Base-by-base conservation (phyloP, 805 yeast species). In the Hanseniaspora guilliermondii region DNA sequence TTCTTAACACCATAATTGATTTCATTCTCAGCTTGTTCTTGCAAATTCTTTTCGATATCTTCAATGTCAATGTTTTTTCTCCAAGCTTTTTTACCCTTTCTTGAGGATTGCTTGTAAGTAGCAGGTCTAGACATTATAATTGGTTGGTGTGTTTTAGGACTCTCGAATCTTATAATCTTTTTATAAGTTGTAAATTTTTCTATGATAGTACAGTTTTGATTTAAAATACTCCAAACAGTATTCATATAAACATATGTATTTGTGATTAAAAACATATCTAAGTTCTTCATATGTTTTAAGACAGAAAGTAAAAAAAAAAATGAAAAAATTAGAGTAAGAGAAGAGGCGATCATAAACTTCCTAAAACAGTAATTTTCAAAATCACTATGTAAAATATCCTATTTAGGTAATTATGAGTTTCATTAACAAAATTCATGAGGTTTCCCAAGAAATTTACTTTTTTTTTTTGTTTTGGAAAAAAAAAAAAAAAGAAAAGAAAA, bases 21-120 rank as follows among this genome's bases (percentile, higher is more conserved):
- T 55, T 67, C 68, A 56, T 80, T 79, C 50, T 87, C 94, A 56
- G 87, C 74, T 50, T 74, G 74, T 44, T 77, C 80, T 60, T 83
- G 91, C 39, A 91, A 70, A 12, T 83, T 84, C 33, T 70, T 67
- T 63, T 85, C 87, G 48, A 93, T 73, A 59, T 87, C 96, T 24
- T 79, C 80, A 19, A 93, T 71, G 66, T 93, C 95, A 56, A 93
- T 85, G 68, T 93, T 87, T 70, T 91, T 93, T 69, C 97, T 82
- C 98, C 98, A 93, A 5, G 97, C 85, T 65, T 77, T 83, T 75
- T 86, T 91, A 44, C 96, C 95, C 72, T 93, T 93, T 64, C 97
- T 77, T 7, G 96, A 87, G 4, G 84, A 64, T 69, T 89, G 96
- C 44, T 71, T 71, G 60, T 73, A 75, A 60, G 76, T 80, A 22